These are phyloP conservation scores for Ophiostoma sp. DNA, from an alignment of 2,329 filamentous ascomycete genomes.

Conservation along the genomic window DNA sequence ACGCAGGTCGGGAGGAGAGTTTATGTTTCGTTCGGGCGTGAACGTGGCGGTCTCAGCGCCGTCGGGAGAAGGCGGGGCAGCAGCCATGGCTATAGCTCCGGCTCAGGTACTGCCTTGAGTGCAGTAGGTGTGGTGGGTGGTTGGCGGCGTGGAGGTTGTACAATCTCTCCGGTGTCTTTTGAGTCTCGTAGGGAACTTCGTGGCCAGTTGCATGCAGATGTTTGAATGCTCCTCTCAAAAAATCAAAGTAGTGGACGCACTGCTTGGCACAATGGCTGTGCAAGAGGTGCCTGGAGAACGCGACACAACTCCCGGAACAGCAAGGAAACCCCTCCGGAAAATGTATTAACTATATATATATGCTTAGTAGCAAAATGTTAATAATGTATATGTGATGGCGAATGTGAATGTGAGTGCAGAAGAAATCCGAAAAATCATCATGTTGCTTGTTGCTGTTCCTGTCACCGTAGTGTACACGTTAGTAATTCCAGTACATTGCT, in stretches of 20 bases:
- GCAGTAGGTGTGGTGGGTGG: background rate
- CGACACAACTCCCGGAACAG: background rate
- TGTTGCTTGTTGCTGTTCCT: no score
- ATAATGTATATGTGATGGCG: no score
- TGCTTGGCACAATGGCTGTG: background rate
- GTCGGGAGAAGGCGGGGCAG: background rate
- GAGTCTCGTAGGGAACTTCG: background rate
- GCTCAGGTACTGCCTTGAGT: background rate
- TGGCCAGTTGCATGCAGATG: background rate
- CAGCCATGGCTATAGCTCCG: slow-evolving; percentile 10
- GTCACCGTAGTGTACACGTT: background rate
- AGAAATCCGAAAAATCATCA: no score
- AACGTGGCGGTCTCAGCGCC: slow-evolving; percentile 21
- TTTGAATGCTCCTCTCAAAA: no score
- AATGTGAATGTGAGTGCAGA: no score
- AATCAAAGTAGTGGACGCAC: background rate
- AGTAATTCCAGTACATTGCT: background rate
- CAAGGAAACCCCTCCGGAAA: no score
- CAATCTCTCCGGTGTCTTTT: background rate
- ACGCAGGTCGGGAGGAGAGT: slow-evolving; percentile 60
- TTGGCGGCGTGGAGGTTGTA: background rate
- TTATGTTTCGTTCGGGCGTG: slow-evolving; percentile 29
- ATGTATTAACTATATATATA: no score
- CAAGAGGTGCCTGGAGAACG: background rate
- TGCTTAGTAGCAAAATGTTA: no score